Conservation (phyloP, 1,284 basidiomycete genomes). For the Tylopilus sp. region DNA sequence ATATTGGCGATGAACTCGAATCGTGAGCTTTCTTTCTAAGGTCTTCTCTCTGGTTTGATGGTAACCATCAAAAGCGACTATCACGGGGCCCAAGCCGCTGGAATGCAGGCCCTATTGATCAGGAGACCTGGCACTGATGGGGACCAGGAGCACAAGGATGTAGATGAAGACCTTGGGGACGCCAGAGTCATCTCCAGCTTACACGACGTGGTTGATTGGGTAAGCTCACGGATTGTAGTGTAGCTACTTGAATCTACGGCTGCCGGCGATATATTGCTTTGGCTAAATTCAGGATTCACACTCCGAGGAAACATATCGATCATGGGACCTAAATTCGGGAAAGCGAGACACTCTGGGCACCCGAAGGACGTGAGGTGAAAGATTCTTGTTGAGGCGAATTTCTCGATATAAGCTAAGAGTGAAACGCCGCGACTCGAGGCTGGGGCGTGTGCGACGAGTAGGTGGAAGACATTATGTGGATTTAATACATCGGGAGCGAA, state of each 20-base stretch:
- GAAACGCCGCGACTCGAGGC: background rate
- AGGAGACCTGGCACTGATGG: slow-evolving; percentile 47
- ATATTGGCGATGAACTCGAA: slow-evolving; percentile 69
- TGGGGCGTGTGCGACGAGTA: background rate
- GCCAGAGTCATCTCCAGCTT: slow-evolving; percentile 43
- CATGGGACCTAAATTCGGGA: background rate
- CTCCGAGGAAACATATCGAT: background rate
- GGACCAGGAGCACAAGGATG: slow-evolving; percentile 45
- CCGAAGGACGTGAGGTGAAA: background rate
- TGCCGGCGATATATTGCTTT: background rate
- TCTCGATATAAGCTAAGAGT: background rate
- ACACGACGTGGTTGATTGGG: slow-evolving; percentile 38
- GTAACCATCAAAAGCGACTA: slow-evolving; percentile 53
- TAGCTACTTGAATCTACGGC: slow-evolving; percentile 2
- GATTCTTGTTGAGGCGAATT: background rate
- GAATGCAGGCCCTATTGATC: slow-evolving; percentile 58
- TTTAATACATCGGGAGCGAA: background rate
- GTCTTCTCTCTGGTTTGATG: background rate
- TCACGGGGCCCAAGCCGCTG: slow-evolving; percentile 54
- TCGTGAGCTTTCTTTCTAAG: slow-evolving; percentile 43
- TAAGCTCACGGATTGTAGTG: slow-evolving; percentile 8
- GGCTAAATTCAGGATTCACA: background rate
- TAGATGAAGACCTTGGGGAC: slow-evolving; percentile 38
- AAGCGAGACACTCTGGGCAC: background rate
- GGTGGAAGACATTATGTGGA: slow-evolving; percentile 1